Percentiles rank a stretch among this genome's conserved stretches.
Evolutionary conservation across 164 flowering plant species (phyloP).

Genomic region (Tinospora cordifolia): DNA sequence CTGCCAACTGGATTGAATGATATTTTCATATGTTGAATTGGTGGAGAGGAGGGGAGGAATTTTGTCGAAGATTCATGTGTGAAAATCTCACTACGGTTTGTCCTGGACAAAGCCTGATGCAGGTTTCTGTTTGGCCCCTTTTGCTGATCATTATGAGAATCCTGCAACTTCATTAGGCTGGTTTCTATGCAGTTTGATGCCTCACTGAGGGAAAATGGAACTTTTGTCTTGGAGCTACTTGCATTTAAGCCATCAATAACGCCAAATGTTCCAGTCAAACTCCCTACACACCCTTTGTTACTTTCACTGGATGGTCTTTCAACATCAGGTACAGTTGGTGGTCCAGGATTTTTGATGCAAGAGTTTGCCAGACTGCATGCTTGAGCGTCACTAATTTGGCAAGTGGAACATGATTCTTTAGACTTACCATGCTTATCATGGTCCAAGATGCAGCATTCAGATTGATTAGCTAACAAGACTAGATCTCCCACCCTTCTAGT

Average conservation of each 20-base stretch:
- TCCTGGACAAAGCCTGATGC: constrained; percentile 20
- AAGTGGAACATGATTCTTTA: constrained; percentile 6
- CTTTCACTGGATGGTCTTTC: constrained; percentile 16
- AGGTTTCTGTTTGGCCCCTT: neutral
- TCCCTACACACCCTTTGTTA: constrained; percentile 21
- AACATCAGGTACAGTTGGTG: constrained; percentile 16
- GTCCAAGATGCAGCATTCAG: constrained; percentile 6
- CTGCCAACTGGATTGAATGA: constrained; percentile 59
- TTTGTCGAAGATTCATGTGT: constrained; percentile 25
- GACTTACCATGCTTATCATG: constrained; percentile 3
- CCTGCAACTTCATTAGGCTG: constrained; percentile 8
- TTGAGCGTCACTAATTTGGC: constrained; percentile 3
- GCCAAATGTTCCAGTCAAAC: constrained; percentile 33
- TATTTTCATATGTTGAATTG: constrained; percentile 79
- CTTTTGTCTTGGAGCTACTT: constrained; percentile 41
- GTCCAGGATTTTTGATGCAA: constrained; percentile 9
- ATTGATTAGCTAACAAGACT: neutral
- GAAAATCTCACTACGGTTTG: constrained; percentile 21
- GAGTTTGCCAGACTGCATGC: neutral
- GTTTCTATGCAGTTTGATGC: constrained; percentile 14
- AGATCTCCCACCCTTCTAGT: neutral
- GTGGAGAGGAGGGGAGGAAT: constrained; percentile 67
- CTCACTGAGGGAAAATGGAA: constrained; percentile 25
- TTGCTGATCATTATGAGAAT: neutral
- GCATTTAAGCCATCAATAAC: constrained; percentile 25